Base-by-base conservation (phyloP, 2,329 filamentous ascomycete species). In the Colletotrichum spaethianum region DNA sequence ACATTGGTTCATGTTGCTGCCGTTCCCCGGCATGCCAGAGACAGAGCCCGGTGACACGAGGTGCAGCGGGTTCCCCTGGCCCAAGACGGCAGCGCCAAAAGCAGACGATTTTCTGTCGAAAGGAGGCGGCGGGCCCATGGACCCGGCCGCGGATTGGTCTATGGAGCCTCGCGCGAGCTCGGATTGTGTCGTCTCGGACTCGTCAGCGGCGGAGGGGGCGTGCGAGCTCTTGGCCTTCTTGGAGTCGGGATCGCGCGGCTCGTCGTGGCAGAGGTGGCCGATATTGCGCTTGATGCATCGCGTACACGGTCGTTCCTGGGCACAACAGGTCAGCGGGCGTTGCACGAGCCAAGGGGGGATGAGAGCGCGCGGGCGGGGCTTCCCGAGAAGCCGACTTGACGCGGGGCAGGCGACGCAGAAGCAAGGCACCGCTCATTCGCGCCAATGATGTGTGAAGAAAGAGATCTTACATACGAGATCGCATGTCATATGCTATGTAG, bases 251-350 rank as follows among this genome's bases (percentile, higher is more conserved):
- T 99, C 96, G 82, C 96, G 92, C 76, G 95, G 96, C 84, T 98
- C 96, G 84, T 99, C 96, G 86, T 98, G 96, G 84, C 96, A 99
- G 76, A 99, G 89, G 84, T 99, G 96, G 78, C 96, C 96, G 82
- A 99, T 99, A 85, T 98, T 98, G 80, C 96, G 93, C 86, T 98
- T 99, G 84, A 98, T 94, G 87, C 96, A 99, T 85, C 96, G 91
- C 79, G 94, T 96, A 89, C 96, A 99, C 79, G 96, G 96, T 81
- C 96, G 93, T 86, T 97, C 94, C 94, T 97, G 83, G 79, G 78
- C 78, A 79, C 73, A 66, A 75, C 73, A 76, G 64, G 77, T 75
- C 75, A 78, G 79, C 80, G 75, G 77, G 76, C 75, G 75, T 77
- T 75, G 75, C 76, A 77, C 76, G 75, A 40, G 63, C 64, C 42